Evolutionary conservation across 805 yeast genomes (phyloP).

Genomic region (Schizosaccharomyces osmophilus): DNA sequence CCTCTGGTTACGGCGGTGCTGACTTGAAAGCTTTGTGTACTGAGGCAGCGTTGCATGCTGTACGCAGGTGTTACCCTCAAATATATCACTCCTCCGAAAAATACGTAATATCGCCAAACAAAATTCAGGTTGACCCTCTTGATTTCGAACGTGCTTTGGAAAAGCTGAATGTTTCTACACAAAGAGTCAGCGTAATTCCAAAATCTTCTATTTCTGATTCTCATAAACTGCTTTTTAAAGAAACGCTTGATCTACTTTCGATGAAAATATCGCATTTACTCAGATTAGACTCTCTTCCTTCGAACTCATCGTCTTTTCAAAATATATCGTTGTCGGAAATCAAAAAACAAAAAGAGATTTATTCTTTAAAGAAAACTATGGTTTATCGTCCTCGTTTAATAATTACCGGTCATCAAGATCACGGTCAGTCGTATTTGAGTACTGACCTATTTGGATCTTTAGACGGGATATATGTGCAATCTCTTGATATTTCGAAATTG

Average conservation of each 20-base stretch:
- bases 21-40: constrained; percentile 84
- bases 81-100: constrained; percentile 59
- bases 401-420: constrained; percentile 47
- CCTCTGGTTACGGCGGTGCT: constrained; percentile 97
- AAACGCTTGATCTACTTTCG: background rate
- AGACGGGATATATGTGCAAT: constrained; percentile 77
- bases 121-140: constrained; percentile 47
- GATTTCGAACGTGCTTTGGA: constrained; percentile 74
- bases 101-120: constrained; percentile 41
- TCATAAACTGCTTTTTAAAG: background rate
- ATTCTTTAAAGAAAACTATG: background rate
- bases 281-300: background rate
- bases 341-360: background rate
- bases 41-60: constrained; percentile 79
- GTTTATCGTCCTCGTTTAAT: constrained; percentile 55
- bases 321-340: background rate
- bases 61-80: constrained; percentile 81
- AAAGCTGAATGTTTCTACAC: constrained; percentile 12
- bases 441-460: constrained; percentile 56
- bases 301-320: background rate
- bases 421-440: constrained; percentile 69
- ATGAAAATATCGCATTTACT: background rate
- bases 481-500: constrained; percentile 53
- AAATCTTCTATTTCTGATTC: background rate
- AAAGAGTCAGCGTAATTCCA: constrained; percentile 21